Evolutionary conservation across 768 basidiomycete genomes (phyloP), one percentile per base, ranked within the genome.

Genomic region (Brasilioporus rufonigricans): DNA sequence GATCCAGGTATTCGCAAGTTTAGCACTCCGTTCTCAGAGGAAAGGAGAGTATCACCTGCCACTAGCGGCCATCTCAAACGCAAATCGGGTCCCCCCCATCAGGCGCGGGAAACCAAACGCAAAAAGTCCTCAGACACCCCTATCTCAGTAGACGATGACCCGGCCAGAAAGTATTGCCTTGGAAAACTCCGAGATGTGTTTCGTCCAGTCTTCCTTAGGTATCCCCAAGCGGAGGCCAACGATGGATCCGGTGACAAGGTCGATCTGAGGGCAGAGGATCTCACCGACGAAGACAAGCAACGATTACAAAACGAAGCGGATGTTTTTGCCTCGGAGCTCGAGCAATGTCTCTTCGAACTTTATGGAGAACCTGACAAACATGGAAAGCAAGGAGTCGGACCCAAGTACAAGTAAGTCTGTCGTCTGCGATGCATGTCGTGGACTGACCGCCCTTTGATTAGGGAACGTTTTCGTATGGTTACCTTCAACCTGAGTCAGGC

Each of bases 381-480:
- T 54, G 84, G 86, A 16, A 77, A 78, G 44, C 76, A 73, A n/a
- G 71, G 77, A 52, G 88, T 87, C 35, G 86, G 82, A 27, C 73
- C 77, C 43, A 93, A 90, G 65, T 93, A 93, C 75, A 93, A 93
- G 91, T 91, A 65, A 47, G 82, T 70, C 24, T 52, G 72, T 31
- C 29, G 44, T 39, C 29, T 53, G 50, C 8, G 23, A 46, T 33
- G 40, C 29, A 44, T 36, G 31, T 40, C 26, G 48, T 35, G 35
- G 2, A 49, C 23, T 55, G 53, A 65, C 21, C 52, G 21, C 56
- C 43, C 16, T 32, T 62, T 44, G 36, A 55, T 29, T 56, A 93
- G 91, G 77, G 89, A 92, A 73, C 91, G 91, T 64, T 95, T 93
- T 75, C 85, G 93, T 55, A 94, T 87, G 80, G 79, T 94, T 48